Percentiles rank a stretch among this genome's conserved stretches.
phyloP scores from a whole-genome alignment of 2,329 filamentous ascomycete genomes.

The Arachnopeziza araneosa region DNA sequence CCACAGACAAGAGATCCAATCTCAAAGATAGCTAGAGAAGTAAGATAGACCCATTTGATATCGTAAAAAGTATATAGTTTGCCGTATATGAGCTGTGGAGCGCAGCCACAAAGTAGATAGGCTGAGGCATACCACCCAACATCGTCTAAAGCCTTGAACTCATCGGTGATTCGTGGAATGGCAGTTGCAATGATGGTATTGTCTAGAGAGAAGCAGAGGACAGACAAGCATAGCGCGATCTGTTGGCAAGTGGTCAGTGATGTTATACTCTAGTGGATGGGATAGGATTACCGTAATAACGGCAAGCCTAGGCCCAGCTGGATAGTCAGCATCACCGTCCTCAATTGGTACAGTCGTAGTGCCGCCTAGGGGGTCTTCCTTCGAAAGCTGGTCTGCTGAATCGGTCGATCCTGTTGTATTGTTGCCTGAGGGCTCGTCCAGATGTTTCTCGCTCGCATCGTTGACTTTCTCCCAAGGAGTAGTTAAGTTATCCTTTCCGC shows the following conservation, averaged over 20 bases:
- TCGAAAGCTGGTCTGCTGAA: background rate
- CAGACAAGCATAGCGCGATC: too few relatives aligned
- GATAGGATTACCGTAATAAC: slow-evolving; percentile 9
- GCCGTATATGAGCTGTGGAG: slow-evolving; percentile 12
- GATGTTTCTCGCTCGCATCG: background rate
- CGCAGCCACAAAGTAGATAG: slow-evolving; percentile 31
- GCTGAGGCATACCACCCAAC: slow-evolving; percentile 37
- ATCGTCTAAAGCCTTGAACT: background rate
- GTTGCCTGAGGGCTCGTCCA: background rate
- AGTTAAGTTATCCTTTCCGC: background rate
- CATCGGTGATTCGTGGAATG: background rate
- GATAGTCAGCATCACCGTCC: slow-evolving; percentile 2
- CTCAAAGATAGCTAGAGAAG: slow-evolving; percentile 43
- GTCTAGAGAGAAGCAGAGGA: background rate
- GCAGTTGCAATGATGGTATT: background rate
- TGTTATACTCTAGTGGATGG: slow-evolving; percentile 6
- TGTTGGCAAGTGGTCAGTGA: background rate
- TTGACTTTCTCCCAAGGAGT: background rate
- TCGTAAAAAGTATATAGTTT: slow-evolving; percentile 22
- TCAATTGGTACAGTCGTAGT: background rate
- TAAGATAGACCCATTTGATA: slow-evolving; percentile 19
- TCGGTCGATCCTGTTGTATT: background rate
- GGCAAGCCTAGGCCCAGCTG: slow-evolving; percentile 4
- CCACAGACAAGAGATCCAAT: slow-evolving; percentile 43
- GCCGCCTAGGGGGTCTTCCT: background rate